Evolutionary conservation across 768 basidiomycete genomes (phyloP).

Genomic region (Lactarius akahatsu): DNA sequence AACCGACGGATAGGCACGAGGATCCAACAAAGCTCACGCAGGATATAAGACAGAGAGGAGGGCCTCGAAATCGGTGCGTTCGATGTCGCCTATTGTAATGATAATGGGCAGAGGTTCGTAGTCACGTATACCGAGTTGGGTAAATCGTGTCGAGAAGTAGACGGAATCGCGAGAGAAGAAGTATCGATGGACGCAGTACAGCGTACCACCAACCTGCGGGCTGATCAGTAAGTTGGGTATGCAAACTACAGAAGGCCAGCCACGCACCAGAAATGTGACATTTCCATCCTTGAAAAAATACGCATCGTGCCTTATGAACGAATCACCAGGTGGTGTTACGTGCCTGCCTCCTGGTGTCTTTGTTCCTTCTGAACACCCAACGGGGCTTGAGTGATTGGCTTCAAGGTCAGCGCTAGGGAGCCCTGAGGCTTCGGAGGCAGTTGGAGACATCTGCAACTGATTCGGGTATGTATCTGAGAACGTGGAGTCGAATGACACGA

Average conservation of each 20-base stretch:
- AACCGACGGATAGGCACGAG: background rate
- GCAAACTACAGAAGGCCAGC: background rate
- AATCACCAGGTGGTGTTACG: background rate
- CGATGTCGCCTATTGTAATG: background rate
- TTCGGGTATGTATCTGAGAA: background rate
- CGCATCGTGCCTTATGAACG: conserved; percentile 12
- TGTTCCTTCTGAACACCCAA: background rate
- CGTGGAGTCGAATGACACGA: conserved; percentile 11
- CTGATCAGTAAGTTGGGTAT: background rate
- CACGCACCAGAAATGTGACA: conserved; percentile 22
- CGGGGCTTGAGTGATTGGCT: background rate
- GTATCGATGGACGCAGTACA: conserved; percentile 21
- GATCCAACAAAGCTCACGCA: background rate
- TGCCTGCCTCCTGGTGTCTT: background rate
- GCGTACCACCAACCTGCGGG: conserved; percentile 12
- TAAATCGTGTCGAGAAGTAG: conserved; percentile 16
- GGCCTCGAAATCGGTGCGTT: conserved; percentile 23
- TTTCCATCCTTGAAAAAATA: conserved; percentile 26
- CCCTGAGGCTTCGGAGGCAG: background rate
- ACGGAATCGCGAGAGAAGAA: conserved; percentile 23
- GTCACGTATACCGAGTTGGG: background rate
- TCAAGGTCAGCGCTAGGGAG: background rate
- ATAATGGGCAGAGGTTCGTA: background rate
- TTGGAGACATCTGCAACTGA: background rate
- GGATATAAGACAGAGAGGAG: conserved; percentile 1